A percentile compares a stretch with the other conserved stretches of the same genome.
phyloP scores from a whole-genome alignment of 257 asterid genomes.

The Haberlea rhodopensis region DNA sequence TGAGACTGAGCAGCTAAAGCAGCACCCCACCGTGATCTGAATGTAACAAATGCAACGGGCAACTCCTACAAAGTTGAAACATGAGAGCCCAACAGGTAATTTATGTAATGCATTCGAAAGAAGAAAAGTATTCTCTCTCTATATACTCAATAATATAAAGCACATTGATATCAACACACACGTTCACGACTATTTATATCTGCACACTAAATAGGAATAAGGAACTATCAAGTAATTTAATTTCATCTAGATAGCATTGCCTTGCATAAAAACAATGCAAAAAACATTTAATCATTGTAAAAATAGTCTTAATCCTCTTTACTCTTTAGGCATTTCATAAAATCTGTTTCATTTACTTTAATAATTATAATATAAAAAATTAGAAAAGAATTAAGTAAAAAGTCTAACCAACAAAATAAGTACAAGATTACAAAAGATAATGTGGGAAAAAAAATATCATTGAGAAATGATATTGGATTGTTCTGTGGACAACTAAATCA shows the following conservation, averaged over 20 bases:
- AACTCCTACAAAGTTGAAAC: constrained; percentile 44
- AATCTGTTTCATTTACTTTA: no score
- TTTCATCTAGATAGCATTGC: neutral
- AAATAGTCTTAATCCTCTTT: neutral
- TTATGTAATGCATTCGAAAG: neutral
- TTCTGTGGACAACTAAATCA: no score
- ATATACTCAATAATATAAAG: no score
- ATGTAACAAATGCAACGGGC: constrained; percentile 90
- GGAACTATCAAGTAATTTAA: neutral
- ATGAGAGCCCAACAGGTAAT: constrained; percentile 11
- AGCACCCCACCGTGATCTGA: constrained; percentile 91
- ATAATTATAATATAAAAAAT: no score
- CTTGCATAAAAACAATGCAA: neutral
- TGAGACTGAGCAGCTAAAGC: constrained; percentile 94
- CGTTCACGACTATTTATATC: neutral
- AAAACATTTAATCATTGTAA: neutral
- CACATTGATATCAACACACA: neutral
- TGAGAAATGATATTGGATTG: neutral
- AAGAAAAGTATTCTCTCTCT: neutral
- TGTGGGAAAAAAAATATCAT: neutral
- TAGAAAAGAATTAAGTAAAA: neutral
- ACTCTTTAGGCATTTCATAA: no score
- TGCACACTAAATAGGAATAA: neutral
- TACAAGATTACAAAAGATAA: no score
- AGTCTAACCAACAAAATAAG: neutral